phyloP scores from a whole-genome alignment of 2,329 filamentous ascomycete species.

The Sarocladium kiliense region DNA sequence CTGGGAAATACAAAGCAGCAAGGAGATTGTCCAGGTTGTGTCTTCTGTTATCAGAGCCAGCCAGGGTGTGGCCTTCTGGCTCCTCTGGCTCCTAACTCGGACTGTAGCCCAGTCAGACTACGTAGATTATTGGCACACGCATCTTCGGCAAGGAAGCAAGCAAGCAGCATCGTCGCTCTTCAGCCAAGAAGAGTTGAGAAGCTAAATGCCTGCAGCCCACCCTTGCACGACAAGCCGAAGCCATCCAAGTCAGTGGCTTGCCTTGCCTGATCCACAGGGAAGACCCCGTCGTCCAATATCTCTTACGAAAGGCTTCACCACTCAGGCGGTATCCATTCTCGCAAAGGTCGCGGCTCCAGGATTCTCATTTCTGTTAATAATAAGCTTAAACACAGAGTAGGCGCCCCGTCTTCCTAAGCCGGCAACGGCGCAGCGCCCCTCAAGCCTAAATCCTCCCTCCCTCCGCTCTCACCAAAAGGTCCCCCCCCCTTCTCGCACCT shows the following conservation, averaged over 20 bases:
- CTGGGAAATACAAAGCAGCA: background rate
- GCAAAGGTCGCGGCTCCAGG: background rate
- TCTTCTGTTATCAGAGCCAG: background rate
- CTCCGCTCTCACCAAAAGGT: background rate
- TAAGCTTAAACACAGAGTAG: slow-evolving; percentile 5
- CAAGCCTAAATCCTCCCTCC: background rate
- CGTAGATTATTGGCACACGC: too few relatives aligned
- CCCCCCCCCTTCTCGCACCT: background rate
- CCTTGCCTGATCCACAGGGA: too few relatives aligned
- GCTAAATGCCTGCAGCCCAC: too few relatives aligned
- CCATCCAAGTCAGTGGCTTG: too few relatives aligned
- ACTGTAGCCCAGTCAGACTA: too few relatives aligned
- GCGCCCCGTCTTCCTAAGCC: background rate
- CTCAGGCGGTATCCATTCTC: background rate
- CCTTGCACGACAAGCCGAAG: too few relatives aligned
- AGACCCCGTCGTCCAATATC: too few relatives aligned
- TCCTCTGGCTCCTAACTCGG: background rate
- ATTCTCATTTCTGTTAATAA: background rate
- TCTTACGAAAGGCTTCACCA: too few relatives aligned
- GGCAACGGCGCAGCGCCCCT: background rate
- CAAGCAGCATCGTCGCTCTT: too few relatives aligned
- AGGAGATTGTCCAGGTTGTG: background rate
- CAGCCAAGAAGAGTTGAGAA: too few relatives aligned
- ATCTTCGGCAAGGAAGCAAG: too few relatives aligned
- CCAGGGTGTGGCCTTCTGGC: background rate